Conservation (phyloP, 2,329 filamentous ascomycete species). For the Teratosphaeria nubilosa region DNA sequence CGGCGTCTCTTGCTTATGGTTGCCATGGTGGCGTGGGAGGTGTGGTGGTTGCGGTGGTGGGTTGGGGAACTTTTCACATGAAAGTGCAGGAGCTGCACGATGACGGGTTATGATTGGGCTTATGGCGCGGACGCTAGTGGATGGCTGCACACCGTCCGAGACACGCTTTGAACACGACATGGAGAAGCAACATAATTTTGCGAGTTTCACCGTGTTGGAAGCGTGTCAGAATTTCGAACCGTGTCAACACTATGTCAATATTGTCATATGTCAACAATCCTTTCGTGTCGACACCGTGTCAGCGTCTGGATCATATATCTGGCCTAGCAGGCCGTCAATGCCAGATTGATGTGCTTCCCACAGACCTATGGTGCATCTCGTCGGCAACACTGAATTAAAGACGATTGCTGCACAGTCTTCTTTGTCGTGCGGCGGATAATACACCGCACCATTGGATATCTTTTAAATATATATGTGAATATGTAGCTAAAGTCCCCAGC, state of each 20-base stretch:
- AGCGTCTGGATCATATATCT: no score
- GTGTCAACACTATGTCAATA: not conserved
- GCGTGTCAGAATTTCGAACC: not conserved
- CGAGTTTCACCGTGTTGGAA: not conserved
- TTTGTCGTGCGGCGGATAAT: no score
- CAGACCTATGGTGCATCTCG: no score
- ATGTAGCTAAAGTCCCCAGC: no score
- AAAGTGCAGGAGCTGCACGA: not conserved
- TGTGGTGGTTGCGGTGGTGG: not conserved
- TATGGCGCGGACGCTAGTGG: not conserved
- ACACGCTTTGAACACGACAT: not conserved
- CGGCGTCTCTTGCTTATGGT: slow-evolving; percentile 60
- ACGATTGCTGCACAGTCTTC: no score
- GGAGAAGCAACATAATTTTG: not conserved
- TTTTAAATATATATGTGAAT: no score
- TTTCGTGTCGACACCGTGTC: no score
- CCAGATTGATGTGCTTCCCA: no score
- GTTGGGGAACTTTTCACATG: not conserved
- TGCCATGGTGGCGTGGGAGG: slow-evolving; percentile 35
- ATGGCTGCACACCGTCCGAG: not conserved
- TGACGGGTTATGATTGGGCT: not conserved
- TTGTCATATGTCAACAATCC: not conserved
- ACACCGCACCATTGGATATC: no score
- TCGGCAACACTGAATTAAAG: no score
- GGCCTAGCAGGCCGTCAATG: no score